These are phyloP conservation scores for Glarea lozoyensis DNA, from an alignment of 495 filamentous ascomycete species.

Conservation along the genomic window DNA sequence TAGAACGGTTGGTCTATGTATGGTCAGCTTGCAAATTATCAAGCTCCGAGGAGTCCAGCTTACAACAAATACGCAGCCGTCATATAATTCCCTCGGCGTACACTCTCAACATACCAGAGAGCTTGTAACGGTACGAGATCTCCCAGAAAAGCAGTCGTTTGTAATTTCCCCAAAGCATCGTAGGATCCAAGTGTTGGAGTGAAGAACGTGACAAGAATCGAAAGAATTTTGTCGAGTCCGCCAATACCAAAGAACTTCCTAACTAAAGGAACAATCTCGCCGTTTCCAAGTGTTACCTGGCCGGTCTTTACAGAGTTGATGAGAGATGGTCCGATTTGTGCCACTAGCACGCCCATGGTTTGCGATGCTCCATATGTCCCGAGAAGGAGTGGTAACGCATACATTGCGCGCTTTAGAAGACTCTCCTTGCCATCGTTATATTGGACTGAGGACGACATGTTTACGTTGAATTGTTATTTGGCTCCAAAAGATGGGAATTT, in stretches of 20 bases:
- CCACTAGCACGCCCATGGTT: background rate
- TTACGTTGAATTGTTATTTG: background rate
- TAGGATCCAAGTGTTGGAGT: constrained; percentile 5
- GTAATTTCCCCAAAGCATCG: constrained; percentile 6
- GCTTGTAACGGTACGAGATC: constrained; percentile 12
- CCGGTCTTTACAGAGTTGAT: background rate
- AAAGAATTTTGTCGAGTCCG: constrained; percentile 4
- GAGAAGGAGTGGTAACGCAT: constrained; percentile 6
- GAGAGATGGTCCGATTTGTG: background rate
- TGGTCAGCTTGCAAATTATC: background rate
- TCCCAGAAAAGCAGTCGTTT: constrained; percentile 11
- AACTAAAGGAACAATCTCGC: background rate
- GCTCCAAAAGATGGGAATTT: background rate
- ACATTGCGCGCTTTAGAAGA: background rate
- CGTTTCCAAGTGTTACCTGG: background rate
- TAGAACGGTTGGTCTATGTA: constrained; percentile 21
- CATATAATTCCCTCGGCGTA: constrained; percentile 8
- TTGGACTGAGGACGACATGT: background rate
- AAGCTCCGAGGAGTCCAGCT: background rate
- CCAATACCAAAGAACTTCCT: constrained; percentile 1
- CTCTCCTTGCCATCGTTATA: constrained; percentile 3
- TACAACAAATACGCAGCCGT: constrained; percentile 7
- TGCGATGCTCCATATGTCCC: background rate
- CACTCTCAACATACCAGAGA: constrained; percentile 13
- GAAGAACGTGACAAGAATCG: constrained; percentile 10